These are phyloP conservation scores for Protomyces gravidus DNA, from an alignment of 1,139 yeast genomes.

Conservation along the genomic window DNA sequence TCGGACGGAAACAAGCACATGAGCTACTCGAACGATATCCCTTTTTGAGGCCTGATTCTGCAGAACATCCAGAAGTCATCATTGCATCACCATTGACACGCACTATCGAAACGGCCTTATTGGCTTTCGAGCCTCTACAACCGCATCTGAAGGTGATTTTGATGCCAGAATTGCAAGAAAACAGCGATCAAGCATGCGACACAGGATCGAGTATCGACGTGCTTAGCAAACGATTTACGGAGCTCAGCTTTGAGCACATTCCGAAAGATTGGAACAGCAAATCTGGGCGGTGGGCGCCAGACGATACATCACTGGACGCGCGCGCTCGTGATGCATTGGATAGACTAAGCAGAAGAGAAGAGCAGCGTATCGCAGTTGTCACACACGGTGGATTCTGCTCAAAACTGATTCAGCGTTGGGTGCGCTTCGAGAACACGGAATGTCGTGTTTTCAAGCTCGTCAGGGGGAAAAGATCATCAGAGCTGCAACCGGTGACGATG, in stretches of 20 bases:
- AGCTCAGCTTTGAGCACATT: slow-evolving; percentile 22
- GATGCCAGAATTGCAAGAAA: slow-evolving; percentile 30
- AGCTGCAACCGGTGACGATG: background rate
- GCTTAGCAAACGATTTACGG: slow-evolving; percentile 12
- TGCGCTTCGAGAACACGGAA: background rate
- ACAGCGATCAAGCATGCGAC: slow-evolving; percentile 31
- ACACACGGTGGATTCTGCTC: slow-evolving; percentile 31
- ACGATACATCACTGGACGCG: slow-evolving; percentile 17
- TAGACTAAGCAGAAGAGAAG: slow-evolving; percentile 10
- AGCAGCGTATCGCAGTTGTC: slow-evolving; percentile 29
- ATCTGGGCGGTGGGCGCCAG: slow-evolving; percentile 27
- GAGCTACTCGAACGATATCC: slow-evolving; percentile 13
- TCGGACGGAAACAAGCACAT: slow-evolving; percentile 30
- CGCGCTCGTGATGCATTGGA: slow-evolving; percentile 21
- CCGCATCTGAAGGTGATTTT: background rate
- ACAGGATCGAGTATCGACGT: slow-evolving; percentile 20
- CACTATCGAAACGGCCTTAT: slow-evolving; percentile 30
- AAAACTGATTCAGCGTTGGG: background rate
- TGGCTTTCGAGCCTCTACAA: slow-evolving; percentile 25
- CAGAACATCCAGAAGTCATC: slow-evolving; percentile 29
- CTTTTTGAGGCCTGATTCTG: background rate
- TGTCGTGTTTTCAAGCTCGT: background rate
- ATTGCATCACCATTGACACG: slow-evolving; percentile 33
- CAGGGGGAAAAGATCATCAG: background rate
- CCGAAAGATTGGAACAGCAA: slow-evolving; percentile 27